These are phyloP conservation scores for Termitomyces eurrhizus DNA, from an alignment of 768 basidiomycete species.

Conservation along the genomic window DNA sequence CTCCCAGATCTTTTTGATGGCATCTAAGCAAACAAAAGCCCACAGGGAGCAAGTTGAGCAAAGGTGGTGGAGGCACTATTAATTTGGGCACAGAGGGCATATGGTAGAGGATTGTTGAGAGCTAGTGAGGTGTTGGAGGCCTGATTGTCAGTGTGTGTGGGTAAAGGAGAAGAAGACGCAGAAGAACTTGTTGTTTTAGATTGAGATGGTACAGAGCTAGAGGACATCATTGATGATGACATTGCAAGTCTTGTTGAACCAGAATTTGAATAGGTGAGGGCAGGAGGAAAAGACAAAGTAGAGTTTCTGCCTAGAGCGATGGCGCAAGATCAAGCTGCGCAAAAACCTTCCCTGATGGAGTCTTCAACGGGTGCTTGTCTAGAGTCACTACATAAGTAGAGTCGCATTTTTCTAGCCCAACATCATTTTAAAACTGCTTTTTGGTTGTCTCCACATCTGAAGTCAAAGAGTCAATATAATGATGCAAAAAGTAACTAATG, in stretches of 20 bases:
- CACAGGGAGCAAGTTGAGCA: slow-evolving; percentile 88
- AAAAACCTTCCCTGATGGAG: slow-evolving; percentile 77
- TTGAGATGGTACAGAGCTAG: slow-evolving; percentile 28
- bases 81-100: slow-evolving; percentile 77
- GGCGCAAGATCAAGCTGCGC: too few relatives aligned
- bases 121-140: slow-evolving; percentile 19
- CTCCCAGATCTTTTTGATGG: slow-evolving; percentile 88
- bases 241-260: slow-evolving; percentile 42
- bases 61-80: slow-evolving; percentile 84
- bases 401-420: slow-evolving; percentile 62
- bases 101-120: slow-evolving; percentile 37
- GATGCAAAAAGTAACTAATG: neutral
- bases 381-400: slow-evolving; percentile 62
- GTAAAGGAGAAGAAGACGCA: slow-evolving; percentile 21
- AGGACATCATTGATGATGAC: slow-evolving; percentile 25
- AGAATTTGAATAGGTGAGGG: slow-evolving; percentile 27
- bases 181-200: slow-evolving; percentile 18
- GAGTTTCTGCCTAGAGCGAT: slow-evolving; percentile 19
- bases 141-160: slow-evolving; percentile 24
- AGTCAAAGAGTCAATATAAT: slow-evolving; percentile 1
- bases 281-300: slow-evolving; percentile 29
- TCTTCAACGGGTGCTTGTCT: slow-evolving; percentile 83
- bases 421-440: slow-evolving; percentile 93
- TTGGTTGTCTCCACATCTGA: slow-evolving; percentile 83
- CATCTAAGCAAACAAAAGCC: slow-evolving; percentile 78